These are phyloP conservation scores for Catharanthus roseus DNA, from an alignment of 257 asterid species.

Conservation along the genomic window DNA sequence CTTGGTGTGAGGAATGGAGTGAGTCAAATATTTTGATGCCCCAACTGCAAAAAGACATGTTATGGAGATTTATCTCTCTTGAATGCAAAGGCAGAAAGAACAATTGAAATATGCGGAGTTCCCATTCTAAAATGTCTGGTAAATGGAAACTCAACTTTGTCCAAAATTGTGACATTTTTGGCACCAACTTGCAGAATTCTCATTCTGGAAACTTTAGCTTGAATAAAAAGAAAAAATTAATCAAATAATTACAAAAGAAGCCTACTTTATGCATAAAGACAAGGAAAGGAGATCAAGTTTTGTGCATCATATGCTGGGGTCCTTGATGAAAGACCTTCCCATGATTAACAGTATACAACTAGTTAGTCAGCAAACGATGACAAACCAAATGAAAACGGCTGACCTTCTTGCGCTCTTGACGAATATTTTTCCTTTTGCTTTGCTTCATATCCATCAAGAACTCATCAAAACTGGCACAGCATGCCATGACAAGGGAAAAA, in stretches of 20 bases:
- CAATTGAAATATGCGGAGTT: background rate
- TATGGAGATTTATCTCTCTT: background rate
- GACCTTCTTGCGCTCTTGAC: conserved; percentile 98
- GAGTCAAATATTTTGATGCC: background rate
- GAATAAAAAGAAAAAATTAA: background rate
- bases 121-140: background rate
- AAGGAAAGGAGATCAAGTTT: background rate
- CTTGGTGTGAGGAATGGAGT: background rate
- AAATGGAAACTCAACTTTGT: background rate
- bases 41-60: background rate
- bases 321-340: background rate
- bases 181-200: background rate
- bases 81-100: background rate
- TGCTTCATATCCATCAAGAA: conserved; percentile 98
- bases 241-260: background rate
- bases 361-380: background rate
- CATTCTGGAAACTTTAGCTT: background rate
- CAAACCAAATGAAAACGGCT: conserved; percentile 12
- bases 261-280: background rate
- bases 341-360: background rate
- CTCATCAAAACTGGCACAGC: conserved; percentile 72
- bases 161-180: background rate
- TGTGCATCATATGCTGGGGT: background rate
- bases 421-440: conserved; percentile 87
- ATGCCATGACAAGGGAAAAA: conserved; percentile 5